Evolutionary conservation across 371 early-diverging fungal species (phyloP).

Genomic region (Mucor sp.): DNA sequence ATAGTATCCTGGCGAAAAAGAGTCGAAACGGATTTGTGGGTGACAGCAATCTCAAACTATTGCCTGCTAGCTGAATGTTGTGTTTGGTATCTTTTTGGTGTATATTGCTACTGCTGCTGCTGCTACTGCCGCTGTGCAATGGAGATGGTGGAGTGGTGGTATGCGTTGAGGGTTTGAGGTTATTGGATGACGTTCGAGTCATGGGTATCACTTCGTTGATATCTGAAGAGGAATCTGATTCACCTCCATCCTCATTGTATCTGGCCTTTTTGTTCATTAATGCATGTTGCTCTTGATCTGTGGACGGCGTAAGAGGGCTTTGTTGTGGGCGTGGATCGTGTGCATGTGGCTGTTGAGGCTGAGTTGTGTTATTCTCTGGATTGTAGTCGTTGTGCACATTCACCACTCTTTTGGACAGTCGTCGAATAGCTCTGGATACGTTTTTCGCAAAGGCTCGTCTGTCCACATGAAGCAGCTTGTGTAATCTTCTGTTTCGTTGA

Average conservation of each 20-base stretch:
- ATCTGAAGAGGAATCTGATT: slow-evolving; percentile 10
- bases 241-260: background rate
- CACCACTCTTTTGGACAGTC: slow-evolving; percentile 33
- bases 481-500: slow-evolving; percentile 11
- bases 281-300: background rate
- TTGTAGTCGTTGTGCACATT: slow-evolving; percentile 29
- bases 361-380: background rate
- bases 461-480: slow-evolving; percentile 11
- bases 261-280: background rate
- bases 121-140: background rate
- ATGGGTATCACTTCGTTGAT: slow-evolving; percentile 31
- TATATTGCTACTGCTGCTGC: background rate
- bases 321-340: slow-evolving; percentile 2
- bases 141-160: background rate
- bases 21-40: slow-evolving; percentile 32
- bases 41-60: slow-evolving; percentile 31
- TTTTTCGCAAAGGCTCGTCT: background rate
- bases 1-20: slow-evolving; percentile 25
- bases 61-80: slow-evolving; percentile 23
- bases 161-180: background rate
- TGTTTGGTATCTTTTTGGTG: slow-evolving; percentile 9
- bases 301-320: background rate
- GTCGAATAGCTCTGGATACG: slow-evolving; percentile 25
- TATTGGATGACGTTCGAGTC: slow-evolving; percentile 15
- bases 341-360: background rate